Percentiles rank a stretch among this genome's conserved stretches.
phyloP scores from a whole-genome alignment of 257 asterid species.

The Mitragyna speciosa region DNA sequence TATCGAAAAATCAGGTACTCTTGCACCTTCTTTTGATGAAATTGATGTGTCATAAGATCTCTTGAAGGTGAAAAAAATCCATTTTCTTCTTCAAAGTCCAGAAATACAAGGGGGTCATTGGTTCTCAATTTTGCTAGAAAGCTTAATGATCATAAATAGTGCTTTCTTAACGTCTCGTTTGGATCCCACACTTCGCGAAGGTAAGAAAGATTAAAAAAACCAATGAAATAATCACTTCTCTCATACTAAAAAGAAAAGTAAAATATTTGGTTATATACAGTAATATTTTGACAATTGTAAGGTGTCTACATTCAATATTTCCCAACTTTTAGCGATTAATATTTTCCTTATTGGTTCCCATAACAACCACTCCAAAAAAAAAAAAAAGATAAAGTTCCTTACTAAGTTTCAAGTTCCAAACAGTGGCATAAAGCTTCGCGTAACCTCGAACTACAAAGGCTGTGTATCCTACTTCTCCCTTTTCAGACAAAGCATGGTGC shows the following conservation, averaged over 20 bases:
- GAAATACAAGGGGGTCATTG: background rate
- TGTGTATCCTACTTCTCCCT: background rate
- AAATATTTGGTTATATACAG: too few species aligned
- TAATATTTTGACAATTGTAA: too few species aligned
- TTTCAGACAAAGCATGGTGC: background rate
- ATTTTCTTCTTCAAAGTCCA: background rate
- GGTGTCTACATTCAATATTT: too few species aligned
- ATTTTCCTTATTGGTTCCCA: background rate
- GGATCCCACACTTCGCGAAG: background rate
- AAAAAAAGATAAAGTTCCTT: background rate
- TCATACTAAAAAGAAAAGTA: too few species aligned
- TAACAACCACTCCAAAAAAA: background rate
- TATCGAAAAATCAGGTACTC: slow-evolving; percentile 88
- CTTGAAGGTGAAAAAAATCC: background rate
- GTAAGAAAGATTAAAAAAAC: too few species aligned
- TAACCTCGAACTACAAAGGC: background rate
- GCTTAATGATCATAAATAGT: background rate
- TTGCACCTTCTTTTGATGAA: slow-evolving; percentile 25
- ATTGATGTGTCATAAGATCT: slow-evolving; percentile 29
- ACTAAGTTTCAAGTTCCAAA: too few species aligned
- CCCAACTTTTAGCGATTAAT: too few species aligned
- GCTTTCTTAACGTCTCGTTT: background rate
- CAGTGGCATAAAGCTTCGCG: background rate
- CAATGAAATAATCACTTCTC: too few species aligned
- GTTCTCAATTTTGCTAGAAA: background rate